Base-by-base conservation (phyloP, 2,329 filamentous ascomycete genomes). In the Colletotrichum scovillei region DNA sequence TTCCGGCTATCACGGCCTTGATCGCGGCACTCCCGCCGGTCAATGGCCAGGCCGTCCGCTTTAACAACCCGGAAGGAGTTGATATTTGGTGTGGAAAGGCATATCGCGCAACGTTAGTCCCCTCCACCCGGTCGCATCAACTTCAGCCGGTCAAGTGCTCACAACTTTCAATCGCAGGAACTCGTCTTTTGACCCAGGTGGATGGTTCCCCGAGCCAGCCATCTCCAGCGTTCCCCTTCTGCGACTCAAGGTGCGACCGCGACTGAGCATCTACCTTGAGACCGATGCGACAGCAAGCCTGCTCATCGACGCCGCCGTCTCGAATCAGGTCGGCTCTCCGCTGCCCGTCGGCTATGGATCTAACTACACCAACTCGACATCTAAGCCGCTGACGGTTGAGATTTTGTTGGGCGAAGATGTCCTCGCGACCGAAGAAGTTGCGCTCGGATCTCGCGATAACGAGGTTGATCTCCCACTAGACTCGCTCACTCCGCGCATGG, bases 211-310 rank as follows among this genome's bases (percentile, higher is more conserved):
- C 12, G 80, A 82, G 72, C 85, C 85, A 0, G 69, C 78, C 0
- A 73, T 80, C 68, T 74, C 80, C 35, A 72, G 76, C 46, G 74
- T 80, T 0, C 81, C 82, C 3, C 82, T 84, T 32, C 76, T 88
- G 2, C 76, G 87, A 67, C 77, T 88, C 53, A 84, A 86, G 63
- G 81, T 87, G 75, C 80, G 81, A 42, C 83, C 86, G 7, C 83
- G 86, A 1, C 84, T 87, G 76, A 87, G 81, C 76, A 80, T 88
- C 57, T 88, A 87, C 64, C 79, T 88, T 2, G 82, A 81, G 19
- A 81, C 78, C 57, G 86, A 88, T 69, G 64, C 74, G 3, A 73
- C 76, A 4, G 86, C 81, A 3, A 82, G 85, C 22, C 85, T 88
- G 66, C 78, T 88, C 5, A 81, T 88, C 57, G 82, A 84, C 26